Evolutionary conservation across 2,329 filamentous ascomycete genomes (phyloP).

Genomic region (Penicillium sp.): DNA sequence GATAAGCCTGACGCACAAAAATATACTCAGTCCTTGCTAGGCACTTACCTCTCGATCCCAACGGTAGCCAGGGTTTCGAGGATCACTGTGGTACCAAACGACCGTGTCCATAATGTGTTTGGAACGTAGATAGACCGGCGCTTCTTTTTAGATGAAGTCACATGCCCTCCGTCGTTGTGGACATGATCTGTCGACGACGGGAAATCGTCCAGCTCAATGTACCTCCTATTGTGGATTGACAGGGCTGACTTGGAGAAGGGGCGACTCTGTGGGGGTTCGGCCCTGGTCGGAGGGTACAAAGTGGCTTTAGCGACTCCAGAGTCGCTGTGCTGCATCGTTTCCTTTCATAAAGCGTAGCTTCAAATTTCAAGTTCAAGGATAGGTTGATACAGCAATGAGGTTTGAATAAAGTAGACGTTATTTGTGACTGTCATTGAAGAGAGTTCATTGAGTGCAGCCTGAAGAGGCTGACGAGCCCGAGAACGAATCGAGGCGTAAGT

Average conservation of each 20-base stretch:
- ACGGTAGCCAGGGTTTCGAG: constrained; percentile 21
- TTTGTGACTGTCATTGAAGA: background rate
- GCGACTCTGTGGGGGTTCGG: constrained; percentile 6
- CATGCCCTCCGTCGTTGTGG: background rate
- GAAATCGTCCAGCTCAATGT: constrained; percentile 17
- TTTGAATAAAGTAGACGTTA: constrained; percentile 1
- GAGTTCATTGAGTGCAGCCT: background rate
- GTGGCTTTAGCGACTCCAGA: constrained; percentile 5
- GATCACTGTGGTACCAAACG: constrained; percentile 17
- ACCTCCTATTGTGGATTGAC: constrained; percentile 10
- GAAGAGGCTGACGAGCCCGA: background rate
- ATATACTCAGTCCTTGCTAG: background rate
- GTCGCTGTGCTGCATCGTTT: constrained; percentile 7
- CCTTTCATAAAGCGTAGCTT: background rate
- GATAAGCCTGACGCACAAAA: background rate
- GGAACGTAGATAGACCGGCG: constrained; percentile 14
- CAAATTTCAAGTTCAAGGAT: background rate
- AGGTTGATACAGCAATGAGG: background rate
- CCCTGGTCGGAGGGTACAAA: constrained; percentile 7
- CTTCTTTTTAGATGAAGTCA: background rate
- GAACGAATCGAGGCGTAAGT: background rate
- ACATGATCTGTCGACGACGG: background rate
- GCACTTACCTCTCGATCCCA: constrained; percentile 20
- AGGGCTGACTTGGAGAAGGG: constrained; percentile 9
- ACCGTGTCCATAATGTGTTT: constrained; percentile 21